phyloP scores from a whole-genome alignment of 176 grass and related monocot species.

The Luzula sylvatica region DNA sequence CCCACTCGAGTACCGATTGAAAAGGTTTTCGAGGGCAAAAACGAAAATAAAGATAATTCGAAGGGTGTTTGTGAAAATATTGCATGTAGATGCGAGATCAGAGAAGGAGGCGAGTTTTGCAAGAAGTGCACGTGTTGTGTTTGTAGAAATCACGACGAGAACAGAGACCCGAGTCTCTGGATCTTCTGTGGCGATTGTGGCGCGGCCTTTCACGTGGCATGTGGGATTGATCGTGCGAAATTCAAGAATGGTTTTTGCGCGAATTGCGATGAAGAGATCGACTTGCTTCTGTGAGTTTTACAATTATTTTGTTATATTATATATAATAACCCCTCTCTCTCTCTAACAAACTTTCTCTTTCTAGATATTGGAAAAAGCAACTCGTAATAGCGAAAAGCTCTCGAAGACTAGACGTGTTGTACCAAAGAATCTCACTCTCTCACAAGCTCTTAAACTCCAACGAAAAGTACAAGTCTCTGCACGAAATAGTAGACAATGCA shows the following conservation, averaged over 20 bases:
- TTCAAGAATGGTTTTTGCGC: conserved; percentile 35
- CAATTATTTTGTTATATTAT: conserved; percentile 2
- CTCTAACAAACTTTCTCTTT: not conserved
- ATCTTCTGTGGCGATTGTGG: conserved; percentile 42
- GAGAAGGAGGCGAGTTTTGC: conserved; percentile 31
- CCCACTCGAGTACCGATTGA: conserved; percentile 16
- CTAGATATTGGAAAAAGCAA: conserved; percentile 54
- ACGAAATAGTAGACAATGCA: conserved; percentile 42
- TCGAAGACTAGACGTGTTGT: conserved; percentile 31
- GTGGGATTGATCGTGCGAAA: conserved; percentile 34
- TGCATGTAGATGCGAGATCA: too few relatives aligned
- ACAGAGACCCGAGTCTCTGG: conserved; percentile 61
- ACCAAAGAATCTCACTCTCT: conserved; percentile 43
- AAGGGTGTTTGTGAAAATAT: too few relatives aligned
- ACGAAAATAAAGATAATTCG: not conserved
- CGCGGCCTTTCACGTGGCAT: conserved; percentile 46
- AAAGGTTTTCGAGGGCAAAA: not conserved
- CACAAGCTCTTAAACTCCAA: conserved; percentile 32
- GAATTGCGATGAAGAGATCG: conserved; percentile 37
- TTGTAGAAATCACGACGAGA: conserved; percentile 49
- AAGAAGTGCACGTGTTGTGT: conserved; percentile 50
- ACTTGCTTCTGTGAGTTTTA: conserved; percentile 47
- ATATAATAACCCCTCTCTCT: not conserved
- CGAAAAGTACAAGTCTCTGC: conserved; percentile 32
- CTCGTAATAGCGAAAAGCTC: conserved; percentile 39